Conservation (phyloP, 352 stramenopile genomes). For the Thraustotheca clavata region DNA sequence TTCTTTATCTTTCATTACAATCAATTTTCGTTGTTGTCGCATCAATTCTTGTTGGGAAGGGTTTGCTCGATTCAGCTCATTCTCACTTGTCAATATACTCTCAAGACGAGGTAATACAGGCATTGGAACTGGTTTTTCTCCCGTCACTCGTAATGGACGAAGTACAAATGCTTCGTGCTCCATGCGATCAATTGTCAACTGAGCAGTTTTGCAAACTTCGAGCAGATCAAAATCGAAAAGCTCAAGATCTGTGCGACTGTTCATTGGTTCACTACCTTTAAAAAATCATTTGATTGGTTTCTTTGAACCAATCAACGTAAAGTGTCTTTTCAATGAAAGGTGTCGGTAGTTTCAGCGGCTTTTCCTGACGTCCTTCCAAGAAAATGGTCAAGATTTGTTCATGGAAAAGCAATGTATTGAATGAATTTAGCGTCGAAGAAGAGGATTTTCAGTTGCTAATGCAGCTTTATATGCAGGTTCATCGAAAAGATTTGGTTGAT, state of each 20-base stretch:
- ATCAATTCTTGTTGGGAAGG: slow-evolving; percentile 22
- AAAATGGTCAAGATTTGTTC: not conserved
- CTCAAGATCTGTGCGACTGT: not conserved
- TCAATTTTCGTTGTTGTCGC: slow-evolving; percentile 11
- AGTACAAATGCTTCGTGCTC: too few relatives aligned
- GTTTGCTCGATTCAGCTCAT: not conserved
- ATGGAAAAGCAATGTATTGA: not conserved
- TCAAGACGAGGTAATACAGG: too few relatives aligned
- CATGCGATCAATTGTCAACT: too few relatives aligned
- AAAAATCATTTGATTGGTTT: not conserved
- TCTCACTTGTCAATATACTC: too few relatives aligned
- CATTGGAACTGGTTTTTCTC: slow-evolving; percentile 3
- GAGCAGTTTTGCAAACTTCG: slow-evolving; percentile 10
- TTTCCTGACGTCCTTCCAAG: not conserved
- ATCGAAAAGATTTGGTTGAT: slow-evolving; percentile 9
- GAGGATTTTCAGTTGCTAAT: slow-evolving; percentile 10
- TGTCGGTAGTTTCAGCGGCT: too few relatives aligned
- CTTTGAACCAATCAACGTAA: not conserved
- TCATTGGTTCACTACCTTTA: not conserved
- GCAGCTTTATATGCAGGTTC: not conserved
- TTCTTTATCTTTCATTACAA: slow-evolving; percentile 16
- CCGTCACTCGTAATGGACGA: not conserved
- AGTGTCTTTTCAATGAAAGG: not conserved
- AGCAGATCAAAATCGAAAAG: not conserved
- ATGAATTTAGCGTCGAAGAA: not conserved